Conservation (phyloP, 345 rosid genomes). For the Gynandropsis gynandra region DNA sequence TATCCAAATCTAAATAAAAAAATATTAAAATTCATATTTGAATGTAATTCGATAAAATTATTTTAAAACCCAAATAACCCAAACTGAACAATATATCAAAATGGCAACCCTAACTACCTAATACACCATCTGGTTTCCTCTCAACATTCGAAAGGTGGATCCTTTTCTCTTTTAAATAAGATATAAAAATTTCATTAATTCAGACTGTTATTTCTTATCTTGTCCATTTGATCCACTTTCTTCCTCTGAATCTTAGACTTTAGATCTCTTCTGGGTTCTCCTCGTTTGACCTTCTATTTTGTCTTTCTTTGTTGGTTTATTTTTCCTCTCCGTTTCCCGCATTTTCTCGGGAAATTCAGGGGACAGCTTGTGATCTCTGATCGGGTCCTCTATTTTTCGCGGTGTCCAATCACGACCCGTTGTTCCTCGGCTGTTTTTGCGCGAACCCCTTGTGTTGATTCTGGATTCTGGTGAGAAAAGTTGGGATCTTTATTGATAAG, state of each 20-base stretch:
- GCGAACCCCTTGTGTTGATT: conserved; percentile 14
- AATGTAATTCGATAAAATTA: too few species aligned
- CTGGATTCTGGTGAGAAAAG: conserved; percentile 16
- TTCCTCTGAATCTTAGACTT: conserved; percentile 17
- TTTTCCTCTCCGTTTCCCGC: conserved; percentile 15
- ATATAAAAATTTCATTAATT: background rate
- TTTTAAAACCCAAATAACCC: too few species aligned
- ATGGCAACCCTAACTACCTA: too few species aligned
- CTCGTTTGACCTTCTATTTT: conserved; percentile 23
- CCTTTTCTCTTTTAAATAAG: conserved; percentile 13
- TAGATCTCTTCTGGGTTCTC: conserved; percentile 23
- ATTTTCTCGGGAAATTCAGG: conserved; percentile 23
- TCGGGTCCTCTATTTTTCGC: background rate
- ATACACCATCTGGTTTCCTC: conserved; percentile 25
- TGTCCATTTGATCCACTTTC: conserved; percentile 21
- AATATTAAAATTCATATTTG: too few species aligned
- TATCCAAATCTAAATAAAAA: too few species aligned
- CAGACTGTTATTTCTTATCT: conserved; percentile 17
- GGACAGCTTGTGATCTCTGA: conserved; percentile 7
- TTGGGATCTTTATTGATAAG: background rate
- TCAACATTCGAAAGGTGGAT: conserved; percentile 15
- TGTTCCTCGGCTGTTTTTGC: conserved; percentile 19
- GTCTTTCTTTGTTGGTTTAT: conserved; percentile 6
- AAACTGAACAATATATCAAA: too few species aligned
- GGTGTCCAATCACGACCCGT: conserved; percentile 15